Percentiles rank a stretch among this genome's conserved stretches.
phyloP scores from a whole-genome alignment of 1,284 basidiomycete species.

The Trichosporon coremiiforme region DNA sequence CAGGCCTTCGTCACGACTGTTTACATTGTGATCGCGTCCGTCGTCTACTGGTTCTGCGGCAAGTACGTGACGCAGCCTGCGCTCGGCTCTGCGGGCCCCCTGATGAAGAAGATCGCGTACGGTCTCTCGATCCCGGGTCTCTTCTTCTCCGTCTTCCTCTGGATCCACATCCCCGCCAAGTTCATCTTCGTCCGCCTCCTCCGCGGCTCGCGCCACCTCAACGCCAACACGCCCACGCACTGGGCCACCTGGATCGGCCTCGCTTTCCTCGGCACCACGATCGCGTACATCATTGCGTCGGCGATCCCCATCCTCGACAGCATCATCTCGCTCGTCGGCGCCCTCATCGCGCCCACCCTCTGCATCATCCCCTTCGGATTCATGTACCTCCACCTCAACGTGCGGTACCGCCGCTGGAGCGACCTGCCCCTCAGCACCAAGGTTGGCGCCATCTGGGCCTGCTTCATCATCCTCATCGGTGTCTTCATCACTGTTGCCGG shows the following conservation, averaged over 20 bases:
- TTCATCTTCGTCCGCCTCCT: conserved; percentile 45
- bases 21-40: conserved; percentile 43
- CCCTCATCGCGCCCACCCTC: conserved; percentile 43
- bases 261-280: conserved; percentile 29
- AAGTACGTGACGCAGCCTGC: conserved; percentile 53
- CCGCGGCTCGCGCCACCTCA: conserved; percentile 42
- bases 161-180: conserved; percentile 44
- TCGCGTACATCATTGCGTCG: conserved; percentile 45
- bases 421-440: conserved; percentile 8
- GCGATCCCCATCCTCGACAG: conserved; percentile 43
- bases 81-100: conserved; percentile 49
- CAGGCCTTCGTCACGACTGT: conserved; percentile 46
- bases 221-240: conserved; percentile 36
- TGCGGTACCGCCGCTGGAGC: conserved; percentile 12
- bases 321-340: conserved; percentile 45
- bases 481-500: conserved; percentile 40
- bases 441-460: conserved; percentile 25
- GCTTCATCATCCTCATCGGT: conserved; percentile 36
- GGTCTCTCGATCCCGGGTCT: conserved; percentile 54
- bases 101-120: conserved; percentile 55
- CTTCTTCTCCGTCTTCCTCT: conserved; percentile 35
- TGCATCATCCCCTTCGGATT: conserved; percentile 38
- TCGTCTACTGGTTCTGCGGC: conserved; percentile 47
- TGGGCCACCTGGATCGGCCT: conserved; percentile 44
- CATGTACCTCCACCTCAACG: conserved; percentile 46